A percentile compares a stretch with the other conserved stretches of the same genome.
Evolutionary conservation across 140 eudicot genomes (phyloP).

Genomic region (Oenanthe javanica): DNA sequence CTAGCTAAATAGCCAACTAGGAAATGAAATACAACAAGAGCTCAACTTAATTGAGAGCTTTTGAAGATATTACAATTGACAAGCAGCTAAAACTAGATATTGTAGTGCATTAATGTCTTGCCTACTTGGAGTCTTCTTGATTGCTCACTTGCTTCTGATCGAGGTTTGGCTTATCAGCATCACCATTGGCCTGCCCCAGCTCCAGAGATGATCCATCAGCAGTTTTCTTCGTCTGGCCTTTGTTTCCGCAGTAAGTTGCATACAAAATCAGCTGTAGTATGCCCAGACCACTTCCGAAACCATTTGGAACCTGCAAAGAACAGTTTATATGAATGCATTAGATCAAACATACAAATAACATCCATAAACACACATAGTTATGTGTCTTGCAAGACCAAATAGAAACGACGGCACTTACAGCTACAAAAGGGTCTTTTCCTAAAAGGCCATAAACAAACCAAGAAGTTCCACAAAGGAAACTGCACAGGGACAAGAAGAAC

Average conservation of each 20-base stretch:
- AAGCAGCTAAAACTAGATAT: conserved; percentile 1
- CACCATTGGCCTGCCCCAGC: not conserved
- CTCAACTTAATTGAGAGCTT: not conserved
- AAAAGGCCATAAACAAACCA: conserved; percentile 86
- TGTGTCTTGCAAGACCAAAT: too few species aligned
- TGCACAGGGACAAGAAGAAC: conserved; percentile 65
- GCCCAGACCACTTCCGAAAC: conserved; percentile 74
- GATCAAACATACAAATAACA: not conserved
- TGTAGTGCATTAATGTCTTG: not conserved
- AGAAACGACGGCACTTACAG: conserved; percentile 33
- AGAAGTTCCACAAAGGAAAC: conserved; percentile 81
- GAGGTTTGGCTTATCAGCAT: not conserved
- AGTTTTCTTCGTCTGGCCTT: conserved; percentile 12
- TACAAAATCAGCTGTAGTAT: conserved; percentile 69
- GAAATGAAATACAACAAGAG: not conserved
- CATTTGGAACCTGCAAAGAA: conserved; percentile 66
- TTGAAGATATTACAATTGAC: not conserved
- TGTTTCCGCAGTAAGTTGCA: conserved; percentile 47
- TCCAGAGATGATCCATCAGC: not conserved
- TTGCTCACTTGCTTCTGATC: conserved; percentile 8
- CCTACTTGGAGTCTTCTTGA: not conserved
- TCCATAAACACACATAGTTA: too few species aligned
- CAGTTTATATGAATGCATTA: too few species aligned
- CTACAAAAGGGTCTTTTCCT: conserved; percentile 74
- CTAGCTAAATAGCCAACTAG: not conserved